Percentiles rank a stretch among this genome's conserved stretches.
Evolutionary conservation across 768 basidiomycete species (phyloP).

Genomic region (Lactarius psammicola): DNA sequence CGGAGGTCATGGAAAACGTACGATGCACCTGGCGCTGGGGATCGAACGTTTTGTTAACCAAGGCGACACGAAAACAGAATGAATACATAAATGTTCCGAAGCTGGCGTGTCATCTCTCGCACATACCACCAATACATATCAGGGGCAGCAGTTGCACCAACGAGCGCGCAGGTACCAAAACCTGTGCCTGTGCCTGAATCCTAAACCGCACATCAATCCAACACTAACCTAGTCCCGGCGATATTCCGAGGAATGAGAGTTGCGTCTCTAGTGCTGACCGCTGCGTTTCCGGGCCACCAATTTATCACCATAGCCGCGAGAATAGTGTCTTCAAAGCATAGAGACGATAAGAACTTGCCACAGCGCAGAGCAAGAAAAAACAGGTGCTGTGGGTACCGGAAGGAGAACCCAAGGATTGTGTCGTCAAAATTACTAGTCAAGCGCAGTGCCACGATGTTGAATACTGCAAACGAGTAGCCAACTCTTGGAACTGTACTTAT

Average conservation of each 20-base stretch:
- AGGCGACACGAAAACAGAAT: background rate
- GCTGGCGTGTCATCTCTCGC: background rate
- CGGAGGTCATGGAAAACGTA: slow-evolving; percentile 11
- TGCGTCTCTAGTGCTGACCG: no score
- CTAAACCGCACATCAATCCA: background rate
- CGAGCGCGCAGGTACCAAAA: background rate
- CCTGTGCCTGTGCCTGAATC: background rate
- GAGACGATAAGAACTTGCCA: background rate
- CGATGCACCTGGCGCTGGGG: background rate
- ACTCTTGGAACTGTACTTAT: no score
- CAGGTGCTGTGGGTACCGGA: background rate
- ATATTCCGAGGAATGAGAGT: background rate
- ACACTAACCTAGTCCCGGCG: no score
- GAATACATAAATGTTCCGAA: background rate
- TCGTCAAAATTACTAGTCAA: background rate
- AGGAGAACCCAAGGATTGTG: background rate
- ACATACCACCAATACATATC: background rate
- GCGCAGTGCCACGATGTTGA: background rate
- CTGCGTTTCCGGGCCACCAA: background rate
- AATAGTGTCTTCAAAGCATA: background rate
- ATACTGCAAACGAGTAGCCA: background rate
- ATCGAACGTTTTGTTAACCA: background rate
- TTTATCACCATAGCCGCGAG: background rate
- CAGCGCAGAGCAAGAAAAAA: background rate
- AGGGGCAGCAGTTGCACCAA: background rate